Base-by-base conservation (phyloP, 768 basidiomycete species). In the Lactifluus volemus region DNA sequence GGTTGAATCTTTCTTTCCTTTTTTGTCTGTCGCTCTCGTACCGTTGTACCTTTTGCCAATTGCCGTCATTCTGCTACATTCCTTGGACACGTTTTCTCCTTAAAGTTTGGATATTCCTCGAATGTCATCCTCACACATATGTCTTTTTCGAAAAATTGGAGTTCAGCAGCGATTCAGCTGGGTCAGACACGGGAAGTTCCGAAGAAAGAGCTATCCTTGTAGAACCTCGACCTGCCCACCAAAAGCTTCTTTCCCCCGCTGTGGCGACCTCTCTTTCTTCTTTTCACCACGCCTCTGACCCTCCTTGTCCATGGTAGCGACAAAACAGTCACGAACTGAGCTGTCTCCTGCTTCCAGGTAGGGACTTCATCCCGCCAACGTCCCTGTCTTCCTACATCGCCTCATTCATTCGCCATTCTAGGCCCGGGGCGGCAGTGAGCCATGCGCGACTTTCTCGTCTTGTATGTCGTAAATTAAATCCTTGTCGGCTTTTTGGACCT, bases 361-460 rank as follows among this genome's bases (percentile, higher is more conserved):
- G 57, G 56, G 47, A 15, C 41, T 53, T 49, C n/a, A 41, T 30
- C 19, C 48, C 29, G 41, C 42, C 34, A 36, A 38, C 60, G 15
- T 53, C 47, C 44, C 52, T 36, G 45, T 41, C 15, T 49, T 58
- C 36, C 56, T 54, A 56, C 19, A 21, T 63, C 51, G 56, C 56
- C 45, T 62, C 41, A 58, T 58, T 58, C 52, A 41, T 44, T 63
- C 61, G 47, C 56, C 39, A 49, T 53, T 58, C 61, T 58, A 63
- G 61, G 61, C 56, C n/a, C 11, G 52, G 52, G 34, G 47, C 48
- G 34, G 47, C 48, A 63, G 52, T 50, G 39, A 58, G 25, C 52
- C 56, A 54, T 58, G 52, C 52, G 34, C 51, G 57, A 52, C 34
- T 50, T 53, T 58, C 61, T 58, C 57, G 61, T 54, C 30, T 54